These are phyloP conservation scores for Coprinopsis sp. DNA, from an alignment of 768 basidiomycete genomes.

Conservation along the genomic window DNA sequence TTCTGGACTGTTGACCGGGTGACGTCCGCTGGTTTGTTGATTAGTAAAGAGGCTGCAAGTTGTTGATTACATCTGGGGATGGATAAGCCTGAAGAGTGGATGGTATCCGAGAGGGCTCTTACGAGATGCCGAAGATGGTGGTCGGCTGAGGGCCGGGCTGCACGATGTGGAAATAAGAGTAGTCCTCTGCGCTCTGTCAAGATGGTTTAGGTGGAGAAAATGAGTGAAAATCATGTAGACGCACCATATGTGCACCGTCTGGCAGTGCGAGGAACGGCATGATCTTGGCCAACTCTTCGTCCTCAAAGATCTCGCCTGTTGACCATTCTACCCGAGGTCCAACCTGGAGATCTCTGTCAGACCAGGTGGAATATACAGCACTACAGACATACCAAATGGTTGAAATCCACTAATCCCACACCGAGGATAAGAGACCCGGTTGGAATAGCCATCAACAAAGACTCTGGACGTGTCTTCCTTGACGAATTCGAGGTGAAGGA, in stretches of 20 bases:
- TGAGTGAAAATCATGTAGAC: slow-evolving; percentile 20
- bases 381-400: slow-evolving; percentile 69
- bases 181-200: slow-evolving; percentile 80
- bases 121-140: slow-evolving; percentile 97
- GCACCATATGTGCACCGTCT: slow-evolving; percentile 91
- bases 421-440: slow-evolving; percentile 70
- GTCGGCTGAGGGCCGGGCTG: slow-evolving; percentile 63
- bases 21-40: slow-evolving; percentile 78
- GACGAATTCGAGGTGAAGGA: slow-evolving; percentile 66
- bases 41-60: slow-evolving; percentile 72
- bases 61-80: slow-evolving; percentile 84
- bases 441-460: slow-evolving; percentile 59
- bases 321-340: slow-evolving; percentile 90
- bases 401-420: slow-evolving; percentile 91
- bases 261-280: slow-evolving; percentile 95
- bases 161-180: slow-evolving; percentile 93
- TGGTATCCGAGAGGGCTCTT: slow-evolving; percentile 23
- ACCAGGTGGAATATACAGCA: slow-evolving; percentile 7
- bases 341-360: slow-evolving; percentile 44
- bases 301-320: slow-evolving; percentile 71
- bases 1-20: slow-evolving; percentile 97
- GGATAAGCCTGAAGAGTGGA: neutral
- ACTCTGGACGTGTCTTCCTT: slow-evolving; percentile 74
- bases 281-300: slow-evolving; percentile 80
- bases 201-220: neutral